Conservation (phyloP, 768 basidiomycete genomes). For the Fomitopsis pulvina region DNA sequence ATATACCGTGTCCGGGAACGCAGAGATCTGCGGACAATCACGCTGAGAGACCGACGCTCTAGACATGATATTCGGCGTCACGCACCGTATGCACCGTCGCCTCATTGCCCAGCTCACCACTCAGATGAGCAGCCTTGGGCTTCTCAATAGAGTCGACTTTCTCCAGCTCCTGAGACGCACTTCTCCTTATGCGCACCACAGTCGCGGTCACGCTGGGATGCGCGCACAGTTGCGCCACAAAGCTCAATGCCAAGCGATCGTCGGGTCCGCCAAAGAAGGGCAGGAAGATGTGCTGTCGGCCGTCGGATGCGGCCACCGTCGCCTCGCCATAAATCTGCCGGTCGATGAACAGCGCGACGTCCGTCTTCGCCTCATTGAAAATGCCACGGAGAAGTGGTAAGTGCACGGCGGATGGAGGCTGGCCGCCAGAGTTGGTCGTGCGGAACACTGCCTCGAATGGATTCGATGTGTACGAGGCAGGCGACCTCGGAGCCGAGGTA, state of each 20-base stretch:
- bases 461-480: slow-evolving; percentile 32
- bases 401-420: slow-evolving; percentile 50
- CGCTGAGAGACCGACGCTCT: neutral
- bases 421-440: slow-evolving; percentile 27
- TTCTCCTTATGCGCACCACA: slow-evolving; percentile 58
- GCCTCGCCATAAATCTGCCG: slow-evolving; percentile 25
- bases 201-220: slow-evolving; percentile 66
- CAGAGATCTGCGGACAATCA: slow-evolving; percentile 20
- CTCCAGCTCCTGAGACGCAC: slow-evolving; percentile 22
- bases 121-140: slow-evolving; percentile 23
- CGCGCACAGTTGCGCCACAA: slow-evolving; percentile 78
- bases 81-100: slow-evolving; percentile 43
- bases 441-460: slow-evolving; percentile 72
- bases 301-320: slow-evolving; percentile 21
- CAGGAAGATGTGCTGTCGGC: slow-evolving; percentile 62
- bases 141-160: slow-evolving; percentile 16
- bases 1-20: slow-evolving; percentile 66
- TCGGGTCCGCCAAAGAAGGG: slow-evolving; percentile 96
- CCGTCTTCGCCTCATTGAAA: slow-evolving; percentile 60
- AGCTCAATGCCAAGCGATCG: slow-evolving; percentile 79
- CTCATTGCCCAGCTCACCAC: slow-evolving; percentile 16
- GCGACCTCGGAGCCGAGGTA: slow-evolving; percentile 16
- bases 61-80: too few relatives aligned
- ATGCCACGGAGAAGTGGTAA: slow-evolving; percentile 81
- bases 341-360: slow-evolving; percentile 85